Evolutionary conservation across 2,329 filamentous ascomycete species (phyloP).

Genomic region (Monosporascus ibericus): DNA sequence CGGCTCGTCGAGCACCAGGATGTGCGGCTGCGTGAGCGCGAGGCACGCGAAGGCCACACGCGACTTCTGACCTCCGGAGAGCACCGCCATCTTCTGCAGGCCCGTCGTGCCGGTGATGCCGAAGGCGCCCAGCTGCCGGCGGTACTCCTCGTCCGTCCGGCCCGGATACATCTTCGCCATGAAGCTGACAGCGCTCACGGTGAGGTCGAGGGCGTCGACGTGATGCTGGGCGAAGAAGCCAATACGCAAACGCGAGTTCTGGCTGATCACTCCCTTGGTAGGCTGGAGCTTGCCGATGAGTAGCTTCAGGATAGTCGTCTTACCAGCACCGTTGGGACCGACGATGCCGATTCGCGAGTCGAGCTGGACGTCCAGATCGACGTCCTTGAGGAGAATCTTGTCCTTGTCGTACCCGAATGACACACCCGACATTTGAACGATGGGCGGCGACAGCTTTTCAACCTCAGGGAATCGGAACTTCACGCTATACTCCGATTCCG

Average conservation of each 20-base stretch:
- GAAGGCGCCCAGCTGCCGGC: conserved; percentile 85
- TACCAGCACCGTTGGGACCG: conserved; percentile 97
- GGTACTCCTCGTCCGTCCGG: conserved; percentile 92
- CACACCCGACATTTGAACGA: conserved; percentile 94
- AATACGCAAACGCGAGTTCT: conserved; percentile 80
- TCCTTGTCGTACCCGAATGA: conserved; percentile 82
- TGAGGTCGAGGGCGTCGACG: conserved; percentile 91
- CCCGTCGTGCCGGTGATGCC: conserved; percentile 91
- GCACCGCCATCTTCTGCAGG: conserved; percentile 86
- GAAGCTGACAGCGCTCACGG: conserved; percentile 83
- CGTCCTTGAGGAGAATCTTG: conserved; percentile 72
- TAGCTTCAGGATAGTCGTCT: conserved; percentile 97
- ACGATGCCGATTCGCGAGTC: conserved; percentile 98
- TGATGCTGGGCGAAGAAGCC: conserved; percentile 99
- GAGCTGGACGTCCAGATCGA: conserved; percentile 94
- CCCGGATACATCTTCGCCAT: conserved; percentile 92
- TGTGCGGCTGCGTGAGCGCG: conserved; percentile 89
- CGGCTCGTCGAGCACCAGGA: conserved; percentile 95
- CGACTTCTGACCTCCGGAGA: conserved; percentile 97
- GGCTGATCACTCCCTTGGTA: conserved; percentile 74
- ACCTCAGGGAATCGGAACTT: conserved; percentile 97
- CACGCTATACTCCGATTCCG: conserved; percentile 90
- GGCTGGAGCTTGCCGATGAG: conserved; percentile 80
- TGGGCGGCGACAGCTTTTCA: conserved; percentile 93
- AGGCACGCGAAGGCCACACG: conserved; percentile 97